Base-by-base conservation (phyloP, 768 basidiomycete genomes). In the Mycena crocata region DNA sequence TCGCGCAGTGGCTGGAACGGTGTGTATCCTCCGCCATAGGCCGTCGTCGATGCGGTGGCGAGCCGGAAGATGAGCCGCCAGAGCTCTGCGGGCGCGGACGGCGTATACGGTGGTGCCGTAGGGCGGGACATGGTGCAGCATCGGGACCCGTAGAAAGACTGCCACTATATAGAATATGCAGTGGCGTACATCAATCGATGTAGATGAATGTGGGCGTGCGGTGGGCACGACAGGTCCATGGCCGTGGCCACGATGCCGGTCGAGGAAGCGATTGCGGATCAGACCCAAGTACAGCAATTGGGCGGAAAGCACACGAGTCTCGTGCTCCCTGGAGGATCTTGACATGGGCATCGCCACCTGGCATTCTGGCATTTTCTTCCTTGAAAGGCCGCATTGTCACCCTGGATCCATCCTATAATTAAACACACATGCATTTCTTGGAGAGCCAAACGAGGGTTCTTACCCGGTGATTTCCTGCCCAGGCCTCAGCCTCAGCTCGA, bases 201-300 rank as follows among this genome's bases (percentile, higher is more conserved):
- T 3, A 37, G 35, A 37, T 37, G 35, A 37, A 37, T 8, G 15
- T 37, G 26, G 45, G 44, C 32, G 15, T 9, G 44, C 17, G 9
- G 9, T 17, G n/a, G 37, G 14, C 24, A 21, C 44, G 44, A n/a
- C 21, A n/a, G 44, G 23, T 45, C 23, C 44, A 24, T 7, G 15
- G 21, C n/a, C 8, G 44, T 8, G 9, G 44, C 17, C 13, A 42
- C 40, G 6, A 26, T 9, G 34, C 19, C 19, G 2, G 5, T 44
- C 10, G 37, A 7, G 21, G n/a, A 5, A 4, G 24, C 42, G 58
- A 17, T 14, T 28, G 23, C 37, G 37, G 58, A 49, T 3, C 58
- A 49, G 37, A 60, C 24, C 58, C 58, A 23, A 60, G 58, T 60
- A 60, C 58, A 51, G 49, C 40, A 50, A 51, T 42, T 60, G 49